Base-by-base conservation (phyloP, 441 rosid species). In the Flueggea neowawraea region DNA sequence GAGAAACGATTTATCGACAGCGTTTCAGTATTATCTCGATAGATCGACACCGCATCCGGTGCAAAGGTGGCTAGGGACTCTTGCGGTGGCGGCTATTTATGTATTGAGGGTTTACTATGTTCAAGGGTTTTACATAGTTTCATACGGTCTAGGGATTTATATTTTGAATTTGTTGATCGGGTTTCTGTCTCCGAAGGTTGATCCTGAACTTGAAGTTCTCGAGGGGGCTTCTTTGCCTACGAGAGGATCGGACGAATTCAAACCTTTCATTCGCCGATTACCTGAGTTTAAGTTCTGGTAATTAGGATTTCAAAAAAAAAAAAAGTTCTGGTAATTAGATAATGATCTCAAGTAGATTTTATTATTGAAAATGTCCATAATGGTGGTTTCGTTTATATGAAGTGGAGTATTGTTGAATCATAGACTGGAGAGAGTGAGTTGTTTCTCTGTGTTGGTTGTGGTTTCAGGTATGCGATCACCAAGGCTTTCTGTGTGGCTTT, bases 401-500 rank as follows among this genome's bases (percentile, higher is more conserved):
- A 22, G 28, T 22, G 2, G 28, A 22, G 1, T 22, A 22, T 22
- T 2, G 28, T 22, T 22, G 28, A 22, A 22, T 22, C 2, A 0
- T 22, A 22, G 28, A 0, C 28, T 22, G 28, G 28, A 22, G 2
- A 22, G 28, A 22, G 28, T 22, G 45, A 43, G 45, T 1, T 43
- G 45, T 43, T 22, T 22, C 28, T 22, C 28, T 22, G 28, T 47
- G 39, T 49, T 52, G 44, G 47, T 58, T 58, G 51, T 71, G 69
- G 43, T 66, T 75, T 51, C 73, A 82, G 93, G 89, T 80, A 89
- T 67, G 71, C 91, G 59, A 77, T 89, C 69, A 89, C 89, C 16
- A 84, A 83, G 78, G 94, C 96, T 6, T 75, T 82, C 67, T 73
- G 78, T 65, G 71, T 87, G 17, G 91, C 89, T n/a, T 82, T 84